Percentiles rank a stretch among this genome's conserved stretches.
phyloP scores from a whole-genome alignment of 1,139 yeast genomes.

The Suhomyces coccinellae region DNA sequence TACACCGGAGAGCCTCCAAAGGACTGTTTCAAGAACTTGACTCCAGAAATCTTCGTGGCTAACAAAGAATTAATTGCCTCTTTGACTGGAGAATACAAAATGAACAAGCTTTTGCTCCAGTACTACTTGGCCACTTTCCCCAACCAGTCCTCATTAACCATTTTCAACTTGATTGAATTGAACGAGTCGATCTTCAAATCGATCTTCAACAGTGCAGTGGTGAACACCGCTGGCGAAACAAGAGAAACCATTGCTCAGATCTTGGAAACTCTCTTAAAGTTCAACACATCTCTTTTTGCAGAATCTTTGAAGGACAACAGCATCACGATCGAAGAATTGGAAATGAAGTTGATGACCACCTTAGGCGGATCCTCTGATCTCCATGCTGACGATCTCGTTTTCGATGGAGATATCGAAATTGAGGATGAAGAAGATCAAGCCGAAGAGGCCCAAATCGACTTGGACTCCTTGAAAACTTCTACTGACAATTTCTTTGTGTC shows the following conservation, averaged over 20 bases:
- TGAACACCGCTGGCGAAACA: constrained; percentile 17
- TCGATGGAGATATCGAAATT: constrained; percentile 24
- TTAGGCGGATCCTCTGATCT: constrained; percentile 30
- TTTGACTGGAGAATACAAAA: constrained; percentile 30
- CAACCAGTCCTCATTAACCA: constrained; percentile 19
- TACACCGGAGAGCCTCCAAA: constrained; percentile 23
- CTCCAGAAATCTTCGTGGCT: constrained; percentile 16
- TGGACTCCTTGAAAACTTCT: constrained; percentile 22
- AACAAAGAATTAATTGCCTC: constrained; percentile 18
- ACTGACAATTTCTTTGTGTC: constrained; percentile 41
- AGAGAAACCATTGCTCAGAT: constrained; percentile 38
- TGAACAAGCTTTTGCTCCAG: constrained; percentile 33
- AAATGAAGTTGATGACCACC: constrained; percentile 67
- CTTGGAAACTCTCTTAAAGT: constrained; percentile 46
- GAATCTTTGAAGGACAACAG: constrained; percentile 38
- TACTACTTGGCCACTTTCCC: constrained; percentile 28
- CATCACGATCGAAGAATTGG: constrained; percentile 55
- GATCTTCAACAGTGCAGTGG: constrained; percentile 26
- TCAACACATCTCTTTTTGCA: constrained; percentile 42
- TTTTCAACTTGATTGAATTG: constrained; percentile 27
- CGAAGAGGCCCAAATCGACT: constrained; percentile 17
- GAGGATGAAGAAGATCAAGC: constrained; percentile 23
- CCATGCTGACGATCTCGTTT: constrained; percentile 24
- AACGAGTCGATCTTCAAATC: constrained; percentile 24
- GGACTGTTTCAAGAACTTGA: constrained; percentile 21